These are phyloP conservation scores for Leptodontidium sp. DNA, from an alignment of 2,329 filamentous ascomycete species.

Conservation along the genomic window DNA sequence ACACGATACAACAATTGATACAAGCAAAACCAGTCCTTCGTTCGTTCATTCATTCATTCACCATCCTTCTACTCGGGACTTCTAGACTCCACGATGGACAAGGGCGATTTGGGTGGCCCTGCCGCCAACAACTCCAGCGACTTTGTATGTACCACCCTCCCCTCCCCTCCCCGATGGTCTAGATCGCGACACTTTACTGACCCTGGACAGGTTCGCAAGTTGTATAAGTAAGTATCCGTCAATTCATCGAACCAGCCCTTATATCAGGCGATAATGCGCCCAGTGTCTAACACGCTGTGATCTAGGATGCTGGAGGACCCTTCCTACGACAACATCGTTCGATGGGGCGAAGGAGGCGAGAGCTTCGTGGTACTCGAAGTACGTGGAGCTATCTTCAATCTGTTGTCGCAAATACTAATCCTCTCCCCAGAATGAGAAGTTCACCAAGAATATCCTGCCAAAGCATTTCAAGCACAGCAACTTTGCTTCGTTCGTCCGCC, in stretches of 20 bases:
- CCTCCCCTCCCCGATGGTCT: slow-evolving; percentile 22
- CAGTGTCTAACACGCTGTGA: slow-evolving; percentile 34
- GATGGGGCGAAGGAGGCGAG: slow-evolving; percentile 94
- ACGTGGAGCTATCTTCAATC: slow-evolving; percentile 45
- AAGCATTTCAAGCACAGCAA: slow-evolving; percentile 99
- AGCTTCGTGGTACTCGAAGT: slow-evolving; percentile 98
- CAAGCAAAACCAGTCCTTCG: background rate
- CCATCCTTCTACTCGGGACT: background rate
- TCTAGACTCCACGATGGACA: slow-evolving; percentile 44
- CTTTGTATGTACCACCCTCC: slow-evolving; percentile 73
- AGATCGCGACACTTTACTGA: slow-evolving; percentile 16
- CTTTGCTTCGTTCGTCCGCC: slow-evolving; percentile 94
- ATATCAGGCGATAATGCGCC: slow-evolving; percentile 44
- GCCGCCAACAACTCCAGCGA: slow-evolving; percentile 86
- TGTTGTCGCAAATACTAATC: slow-evolving; percentile 33
- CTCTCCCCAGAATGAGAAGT: slow-evolving; percentile 84
- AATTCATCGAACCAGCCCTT: slow-evolving; percentile 27
- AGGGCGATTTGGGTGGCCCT: slow-evolving; percentile 44
- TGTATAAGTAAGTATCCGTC: slow-evolving; percentile 82
- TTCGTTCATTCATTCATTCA: no score
- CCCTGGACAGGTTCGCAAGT: slow-evolving; percentile 81
- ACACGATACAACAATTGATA: background rate
- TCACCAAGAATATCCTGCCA: slow-evolving; percentile 94
- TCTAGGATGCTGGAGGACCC: slow-evolving; percentile 94
- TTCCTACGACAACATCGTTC: slow-evolving; percentile 88